Base-by-base conservation (phyloP, 78 protist species). In the Capsaspora owczarzaki region DNA sequence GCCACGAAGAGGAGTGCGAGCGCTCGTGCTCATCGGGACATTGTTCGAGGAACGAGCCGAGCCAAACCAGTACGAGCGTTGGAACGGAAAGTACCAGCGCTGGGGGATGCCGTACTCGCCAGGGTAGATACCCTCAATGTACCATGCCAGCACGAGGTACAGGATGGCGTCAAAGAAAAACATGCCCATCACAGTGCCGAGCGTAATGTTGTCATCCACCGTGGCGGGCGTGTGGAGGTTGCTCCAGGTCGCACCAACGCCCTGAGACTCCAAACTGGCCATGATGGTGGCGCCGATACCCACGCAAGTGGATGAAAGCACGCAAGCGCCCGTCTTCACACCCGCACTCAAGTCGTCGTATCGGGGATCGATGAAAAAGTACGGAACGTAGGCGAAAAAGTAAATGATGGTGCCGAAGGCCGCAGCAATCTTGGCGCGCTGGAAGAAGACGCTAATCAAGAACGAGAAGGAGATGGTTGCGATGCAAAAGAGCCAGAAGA, bases 71-170 rank as follows among this genome's bases (percentile, higher is more conserved):
- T 85, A 89, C 37, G 86, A 51, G 46, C 82, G 88, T 16, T 12
- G 33, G n/a, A 76, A n/a, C 25, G 77, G 61, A 78, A 83, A 88
- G 74, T 83, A 86, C 82, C 63, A 83, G n/a, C 83, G 84, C 35
- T 49, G 35, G n/a, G 84, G 79, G 5, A 85, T 51, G 47, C 93
- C 93, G 66, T 66, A 79, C 38, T 75, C 87, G 23, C 86, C 89
- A 33, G 93, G 90, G 51, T 70, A 63, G 25, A 86, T 85, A 60
- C 74, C 76, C 63, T 42, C 81, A 25, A 86, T 27, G 81, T 80
- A 86, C 81, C 82, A 75, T 1, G 80, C 82, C 16, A 81, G 74
- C 20, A 86, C 20, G 33, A 86, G 47, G 72, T 79, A 86, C 44
- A 80, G 33, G 14, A 86, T 0, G 38, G 75, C 29, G 56, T 81